Evolutionary conservation across 73 alveolate species (phyloP), one percentile per base, ranked within the genome.

Genomic region (Breviolum minutum): DNA sequence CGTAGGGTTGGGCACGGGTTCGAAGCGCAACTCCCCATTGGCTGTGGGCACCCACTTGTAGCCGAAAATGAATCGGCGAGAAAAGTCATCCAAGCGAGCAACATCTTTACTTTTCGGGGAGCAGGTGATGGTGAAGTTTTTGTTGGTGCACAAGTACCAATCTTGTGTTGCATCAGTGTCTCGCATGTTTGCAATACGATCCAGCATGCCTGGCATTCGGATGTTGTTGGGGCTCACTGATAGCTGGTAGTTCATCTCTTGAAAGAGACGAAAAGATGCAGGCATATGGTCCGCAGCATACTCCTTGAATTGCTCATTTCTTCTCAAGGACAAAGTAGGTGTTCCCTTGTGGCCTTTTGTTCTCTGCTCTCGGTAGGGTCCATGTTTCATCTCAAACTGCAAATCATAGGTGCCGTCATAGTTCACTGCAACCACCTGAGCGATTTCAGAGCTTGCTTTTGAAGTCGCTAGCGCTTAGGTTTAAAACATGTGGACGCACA

Each of bases 251-350:
- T 92, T 92, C 98, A 92, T 92, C 80, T 92, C 98, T 68, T 92
- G 91, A 80, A 74, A 92, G 29, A 92, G 98, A 60, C 98, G 98
- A 80, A 92, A 92, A 32, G 98, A 92, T 63, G 98, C 98, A 8
- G 98, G 98, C 98, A 92, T 92, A 80, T 92, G 98, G n/a, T 92
- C 98, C 68, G 98, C 90, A 12, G 91, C 98, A 30, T 73, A 92
- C 97, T 74, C 98, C 48, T 92, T 92, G 98, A 92, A 92, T 80
- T 81, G 98, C 91, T 92, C 98, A 69, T 92, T 92, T 26, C 62
- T 20, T 61, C 98, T 64, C 98, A 92, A 63, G 80, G 98, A 92
- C 90, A 92, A 26, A 17, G 89, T 74, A 79, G 98, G 98, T n/a
- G 91, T 76, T 80, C 98, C 80, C 81, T 76, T 92, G 68, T 27